Base-by-base conservation (phyloP, 2,329 filamentous ascomycete species). In the Fusarium temperatum region DNA sequence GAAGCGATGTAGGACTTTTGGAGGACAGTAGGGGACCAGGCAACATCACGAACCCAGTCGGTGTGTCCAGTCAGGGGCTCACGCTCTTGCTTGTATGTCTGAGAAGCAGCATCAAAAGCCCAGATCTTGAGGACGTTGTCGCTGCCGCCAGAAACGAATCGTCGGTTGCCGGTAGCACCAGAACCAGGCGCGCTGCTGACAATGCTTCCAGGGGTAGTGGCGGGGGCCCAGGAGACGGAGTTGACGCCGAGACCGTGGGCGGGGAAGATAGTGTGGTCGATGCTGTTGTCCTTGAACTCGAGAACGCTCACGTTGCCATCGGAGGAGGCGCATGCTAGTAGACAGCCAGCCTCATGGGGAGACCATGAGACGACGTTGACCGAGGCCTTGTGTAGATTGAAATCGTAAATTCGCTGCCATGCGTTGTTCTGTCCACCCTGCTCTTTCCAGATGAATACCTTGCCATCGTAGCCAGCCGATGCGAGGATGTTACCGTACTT, bases 401-500 rank as follows among this genome's bases (percentile, higher is more conserved):
- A 97, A 80, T 97, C 94, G 86, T 96, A 97, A 83, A 98, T 94
- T 81, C 93, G 92, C 80, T 95, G 93, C 93, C 93, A 95, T 78
- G 89, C 86, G 76, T 87, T 89, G 78, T 84, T 87, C 74, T 82
- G 82, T 61, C 77, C 75, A n/a, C 80, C 80, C 83, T 95, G 92
- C 85, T 99, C 96, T 83, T 95, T 94, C 95, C 96, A 99, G 88
- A 99, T 97, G 83, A 98, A 91, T 75, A 99, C 96, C 84, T 98
- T 98, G 84, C 96, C 96, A 84, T 99, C 96, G 86, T 98, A 99
- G 75, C 94, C 94, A 58, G 95, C 94, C 72, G 94, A 97, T 63
- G 96, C 96, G 70, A 99, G 92, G 81, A 99, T 98, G 83, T 96
- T 98, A 86, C 96, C 96, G 84, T 97, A 98, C 83, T 99, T 98